Evolutionary conservation across 768 basidiomycete species (phyloP).

Genomic region (Sporobolomyces phaffii): DNA sequence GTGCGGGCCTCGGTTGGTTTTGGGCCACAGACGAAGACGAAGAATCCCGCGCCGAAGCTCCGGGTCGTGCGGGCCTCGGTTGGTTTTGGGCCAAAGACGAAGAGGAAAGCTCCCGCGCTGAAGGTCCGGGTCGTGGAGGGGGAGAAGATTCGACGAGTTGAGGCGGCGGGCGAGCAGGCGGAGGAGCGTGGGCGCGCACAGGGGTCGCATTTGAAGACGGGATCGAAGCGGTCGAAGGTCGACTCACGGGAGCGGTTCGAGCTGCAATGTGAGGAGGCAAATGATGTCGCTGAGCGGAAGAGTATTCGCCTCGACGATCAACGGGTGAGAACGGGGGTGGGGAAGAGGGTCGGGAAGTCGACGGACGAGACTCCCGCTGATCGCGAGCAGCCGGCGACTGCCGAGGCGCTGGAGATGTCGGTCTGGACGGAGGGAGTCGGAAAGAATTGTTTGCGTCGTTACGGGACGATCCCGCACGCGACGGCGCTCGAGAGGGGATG

Average conservation of each 20-base stretch:
- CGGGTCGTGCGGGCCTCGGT: no score
- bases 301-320: not conserved
- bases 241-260: not conserved
- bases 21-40: not conserved
- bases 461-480: not conserved
- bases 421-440: not conserved
- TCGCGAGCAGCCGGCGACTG: not conserved
- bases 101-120: no score
- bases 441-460: not conserved
- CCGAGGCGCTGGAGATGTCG: not conserved
- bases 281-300: not conserved
- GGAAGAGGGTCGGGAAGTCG: not conserved
- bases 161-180: no score
- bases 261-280: not conserved
- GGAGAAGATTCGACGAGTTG: no score
- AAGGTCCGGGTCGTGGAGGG: no score
- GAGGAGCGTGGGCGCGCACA: no score
- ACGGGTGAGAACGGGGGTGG: not conserved
- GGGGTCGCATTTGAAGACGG: not conserved
- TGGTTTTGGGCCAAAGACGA: no score
- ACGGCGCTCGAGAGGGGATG: not conserved
- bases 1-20: not conserved
- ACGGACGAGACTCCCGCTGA: not conserved
- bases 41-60: no score
- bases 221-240: not conserved